Evolutionary conservation across 345 rosid genomes (phyloP).

Genomic region (Populus euphratica): DNA sequence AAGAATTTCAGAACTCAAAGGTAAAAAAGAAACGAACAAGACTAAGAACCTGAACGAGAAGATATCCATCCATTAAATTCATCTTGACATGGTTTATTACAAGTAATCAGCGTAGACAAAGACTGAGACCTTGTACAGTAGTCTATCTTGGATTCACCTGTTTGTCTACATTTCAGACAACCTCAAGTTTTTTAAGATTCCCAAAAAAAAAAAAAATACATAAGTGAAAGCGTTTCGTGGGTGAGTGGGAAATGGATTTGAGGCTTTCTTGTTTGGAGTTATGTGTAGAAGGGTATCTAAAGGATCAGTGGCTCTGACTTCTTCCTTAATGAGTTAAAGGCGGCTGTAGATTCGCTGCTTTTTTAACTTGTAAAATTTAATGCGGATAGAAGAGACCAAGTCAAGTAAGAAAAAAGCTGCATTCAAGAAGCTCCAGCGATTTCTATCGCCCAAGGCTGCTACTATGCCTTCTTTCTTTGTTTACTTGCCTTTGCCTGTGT

Average conservation of each 20-base stretch:
- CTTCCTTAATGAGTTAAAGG: neutral
- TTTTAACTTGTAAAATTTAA: neutral
- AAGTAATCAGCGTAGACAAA: neutral
- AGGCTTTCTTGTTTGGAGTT: constrained; percentile 24
- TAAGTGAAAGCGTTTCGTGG: neutral
- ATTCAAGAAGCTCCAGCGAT: neutral
- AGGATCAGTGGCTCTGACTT: constrained; percentile 18
- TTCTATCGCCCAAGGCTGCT: neutral
- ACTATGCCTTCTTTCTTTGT: neutral
- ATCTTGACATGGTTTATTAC: constrained; percentile 15
- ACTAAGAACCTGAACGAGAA: constrained; percentile 18
- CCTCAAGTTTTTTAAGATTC: neutral
- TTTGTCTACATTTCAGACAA: constrained; percentile 4
- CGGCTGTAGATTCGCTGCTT: neutral
- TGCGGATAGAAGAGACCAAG: neutral
- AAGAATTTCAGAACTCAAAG: neutral
- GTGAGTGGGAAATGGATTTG: neutral
- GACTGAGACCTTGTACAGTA: neutral
- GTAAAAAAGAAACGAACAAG: constrained; percentile 12
- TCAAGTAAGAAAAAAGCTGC: neutral
- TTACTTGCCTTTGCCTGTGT: neutral
- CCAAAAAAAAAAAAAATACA: too few relatives aligned
- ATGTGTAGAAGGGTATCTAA: constrained; percentile 20
- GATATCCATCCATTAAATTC: neutral
- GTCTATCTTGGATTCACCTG: neutral